These are phyloP conservation scores for Fusarium vanettenii DNA, from an alignment of 2,329 filamentous ascomycete species.

Conservation along the genomic window DNA sequence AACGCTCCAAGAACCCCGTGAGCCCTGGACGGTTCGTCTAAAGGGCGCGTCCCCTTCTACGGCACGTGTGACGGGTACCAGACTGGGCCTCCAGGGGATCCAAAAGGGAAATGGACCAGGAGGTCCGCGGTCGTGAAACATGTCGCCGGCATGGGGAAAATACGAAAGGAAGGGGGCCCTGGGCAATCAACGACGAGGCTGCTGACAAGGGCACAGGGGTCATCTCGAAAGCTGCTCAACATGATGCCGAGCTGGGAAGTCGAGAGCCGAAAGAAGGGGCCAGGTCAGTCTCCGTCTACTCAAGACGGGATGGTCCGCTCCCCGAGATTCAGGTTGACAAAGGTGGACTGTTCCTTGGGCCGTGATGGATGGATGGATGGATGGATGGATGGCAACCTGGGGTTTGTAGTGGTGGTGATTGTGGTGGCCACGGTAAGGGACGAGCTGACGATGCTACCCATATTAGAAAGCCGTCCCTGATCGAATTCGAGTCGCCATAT, in stretches of 20 bases:
- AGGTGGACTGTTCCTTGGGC: slow-evolving; percentile 9
- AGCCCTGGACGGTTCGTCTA: slow-evolving; percentile 9
- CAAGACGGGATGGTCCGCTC: slow-evolving; percentile 40
- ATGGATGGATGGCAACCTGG: background rate
- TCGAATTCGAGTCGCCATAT: background rate
- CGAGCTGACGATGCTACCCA: background rate
- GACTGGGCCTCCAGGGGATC: background rate
- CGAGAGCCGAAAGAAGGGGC: slow-evolving; percentile 31
- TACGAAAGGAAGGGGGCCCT: slow-evolving; percentile 39
- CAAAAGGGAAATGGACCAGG: slow-evolving; percentile 26
- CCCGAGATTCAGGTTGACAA: slow-evolving; percentile 37
- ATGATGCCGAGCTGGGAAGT: slow-evolving; percentile 23
- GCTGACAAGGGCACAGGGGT: slow-evolving; percentile 19
- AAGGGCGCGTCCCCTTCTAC: slow-evolving; percentile 32
- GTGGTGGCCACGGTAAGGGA: background rate
- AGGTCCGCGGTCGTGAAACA: slow-evolving; percentile 41
- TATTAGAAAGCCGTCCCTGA: background rate
- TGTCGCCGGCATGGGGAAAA: slow-evolving; percentile 43
- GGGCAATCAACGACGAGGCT: slow-evolving; percentile 6
- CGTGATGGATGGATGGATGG: background rate
- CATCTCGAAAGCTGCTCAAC: slow-evolving; percentile 13
- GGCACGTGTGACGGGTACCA: slow-evolving; percentile 36
- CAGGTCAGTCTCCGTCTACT: slow-evolving; percentile 10
- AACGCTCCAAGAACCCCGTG: background rate
- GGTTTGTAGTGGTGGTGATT: background rate